These are phyloP conservation scores for Pascua guehoae DNA, from an alignment of 1,284 basidiomycete species.

Conservation along the genomic window DNA sequence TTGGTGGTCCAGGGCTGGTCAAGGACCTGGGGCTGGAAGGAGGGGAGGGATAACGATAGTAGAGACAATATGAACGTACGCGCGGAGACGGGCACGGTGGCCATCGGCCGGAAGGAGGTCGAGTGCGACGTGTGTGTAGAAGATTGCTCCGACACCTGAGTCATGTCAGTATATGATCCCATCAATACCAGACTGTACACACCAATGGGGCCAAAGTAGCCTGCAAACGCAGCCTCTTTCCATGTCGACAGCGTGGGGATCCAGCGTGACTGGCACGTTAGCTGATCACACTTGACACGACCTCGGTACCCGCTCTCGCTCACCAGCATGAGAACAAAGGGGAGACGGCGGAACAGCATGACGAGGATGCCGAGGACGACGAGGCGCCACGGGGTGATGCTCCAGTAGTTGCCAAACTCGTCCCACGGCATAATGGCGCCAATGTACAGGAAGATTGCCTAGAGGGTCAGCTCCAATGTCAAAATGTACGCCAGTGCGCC, in stretches of 20 bases:
- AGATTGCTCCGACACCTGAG: constrained; percentile 51
- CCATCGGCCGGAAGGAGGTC: constrained; percentile 50
- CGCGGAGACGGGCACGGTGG: constrained; percentile 42
- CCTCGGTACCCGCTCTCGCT: constrained; percentile 17
- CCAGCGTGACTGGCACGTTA: constrained; percentile 26
- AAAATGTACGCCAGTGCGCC: too few species aligned
- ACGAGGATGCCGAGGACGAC: constrained; percentile 74
- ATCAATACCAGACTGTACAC: constrained; percentile 24
- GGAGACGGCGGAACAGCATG: constrained; percentile 71
- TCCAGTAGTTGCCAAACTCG: constrained; percentile 46
- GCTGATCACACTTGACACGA: background rate
- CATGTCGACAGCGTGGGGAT: constrained; percentile 42
- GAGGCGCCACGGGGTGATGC: constrained; percentile 73
- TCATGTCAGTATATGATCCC: constrained; percentile 18
- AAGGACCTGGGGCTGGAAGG: too few species aligned
- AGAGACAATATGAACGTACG: constrained; percentile 9
- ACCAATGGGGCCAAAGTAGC: constrained; percentile 49
- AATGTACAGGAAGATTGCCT: constrained; percentile 70
- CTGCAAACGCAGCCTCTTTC: constrained; percentile 45
- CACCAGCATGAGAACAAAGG: constrained; percentile 65
- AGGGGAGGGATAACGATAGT: too few species aligned
- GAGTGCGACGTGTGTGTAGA: constrained; percentile 54
- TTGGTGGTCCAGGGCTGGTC: too few species aligned
- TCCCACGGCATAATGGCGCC: constrained; percentile 85
- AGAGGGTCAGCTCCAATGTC: background rate